Evolutionary conservation across 306 rosid genomes (phyloP).

Genomic region (Corylus avellana): DNA sequence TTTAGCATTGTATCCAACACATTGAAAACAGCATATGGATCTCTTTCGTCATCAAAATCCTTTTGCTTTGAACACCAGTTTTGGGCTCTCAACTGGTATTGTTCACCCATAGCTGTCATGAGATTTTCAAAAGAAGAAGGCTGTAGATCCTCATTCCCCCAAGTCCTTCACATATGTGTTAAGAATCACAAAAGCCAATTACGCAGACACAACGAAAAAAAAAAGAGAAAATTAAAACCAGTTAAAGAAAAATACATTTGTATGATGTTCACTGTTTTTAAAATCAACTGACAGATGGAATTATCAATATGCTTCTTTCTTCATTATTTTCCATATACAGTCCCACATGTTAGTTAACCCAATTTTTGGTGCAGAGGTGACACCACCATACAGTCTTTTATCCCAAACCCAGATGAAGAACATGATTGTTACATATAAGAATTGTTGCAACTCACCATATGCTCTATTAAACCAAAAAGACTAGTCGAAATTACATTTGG

Average conservation of each 20-base stretch:
- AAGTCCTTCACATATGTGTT: slow-evolving; percentile 40
- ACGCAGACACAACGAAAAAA: background rate
- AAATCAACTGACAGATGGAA: background rate
- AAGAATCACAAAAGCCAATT: slow-evolving; percentile 5
- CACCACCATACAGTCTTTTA: too few species aligned
- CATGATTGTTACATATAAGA: too few species aligned
- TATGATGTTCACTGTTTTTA: background rate
- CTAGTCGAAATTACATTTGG: too few species aligned
- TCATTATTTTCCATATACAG: too few species aligned
- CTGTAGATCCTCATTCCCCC: slow-evolving; percentile 30
- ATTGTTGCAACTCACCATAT: too few species aligned
- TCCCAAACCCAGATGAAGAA: too few species aligned
- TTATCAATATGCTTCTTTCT: background rate
- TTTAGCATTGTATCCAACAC: slow-evolving; percentile 71
- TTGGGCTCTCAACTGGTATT: slow-evolving; percentile 35
- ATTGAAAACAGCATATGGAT: slow-evolving; percentile 67
- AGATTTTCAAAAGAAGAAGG: slow-evolving; percentile 42
- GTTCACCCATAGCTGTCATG: slow-evolving; percentile 29
- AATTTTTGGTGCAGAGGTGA: too few species aligned
- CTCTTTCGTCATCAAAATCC: slow-evolving; percentile 36
- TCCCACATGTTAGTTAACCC: too few species aligned
- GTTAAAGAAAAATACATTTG: background rate
- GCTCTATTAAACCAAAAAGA: too few species aligned
- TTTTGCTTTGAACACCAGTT: slow-evolving; percentile 42
- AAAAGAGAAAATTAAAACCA: background rate